Percentiles rank a stretch among this genome's conserved stretches.
These are phyloP conservation scores for Oleoguttula mirabilis DNA, from an alignment of 495 filamentous ascomycete genomes.

Conservation along the genomic window DNA sequence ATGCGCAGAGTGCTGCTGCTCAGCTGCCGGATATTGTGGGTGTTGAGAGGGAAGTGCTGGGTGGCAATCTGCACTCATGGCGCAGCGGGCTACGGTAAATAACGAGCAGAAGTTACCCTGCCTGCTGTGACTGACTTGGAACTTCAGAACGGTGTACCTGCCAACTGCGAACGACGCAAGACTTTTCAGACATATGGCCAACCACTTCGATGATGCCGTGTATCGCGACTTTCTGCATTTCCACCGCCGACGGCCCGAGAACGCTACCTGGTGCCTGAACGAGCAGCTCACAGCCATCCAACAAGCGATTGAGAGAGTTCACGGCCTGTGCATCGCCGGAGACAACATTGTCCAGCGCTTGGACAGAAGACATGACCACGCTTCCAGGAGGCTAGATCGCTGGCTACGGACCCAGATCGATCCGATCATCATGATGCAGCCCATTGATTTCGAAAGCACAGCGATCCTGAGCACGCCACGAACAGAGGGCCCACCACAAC, in stretches of 20 bases:
- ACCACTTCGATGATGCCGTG: constrained; percentile 5
- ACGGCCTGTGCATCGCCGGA: background rate
- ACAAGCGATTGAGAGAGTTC: background rate
- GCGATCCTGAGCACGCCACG: too few relatives aligned
- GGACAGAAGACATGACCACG: background rate
- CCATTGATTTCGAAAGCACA: too few relatives aligned
- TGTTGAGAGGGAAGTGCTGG: background rate
- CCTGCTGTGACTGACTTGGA: background rate
- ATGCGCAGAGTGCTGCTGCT: background rate
- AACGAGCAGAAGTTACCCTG: background rate
- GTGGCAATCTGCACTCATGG: background rate
- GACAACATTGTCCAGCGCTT: constrained; percentile 1
- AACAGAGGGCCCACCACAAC: too few relatives aligned
- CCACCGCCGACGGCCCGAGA: background rate
- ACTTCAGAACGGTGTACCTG: constrained; percentile 8
- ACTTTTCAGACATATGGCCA: constrained; percentile 2
- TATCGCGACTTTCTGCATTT: constrained; percentile 3
- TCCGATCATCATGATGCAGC: background rate
- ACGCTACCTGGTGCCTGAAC: background rate
- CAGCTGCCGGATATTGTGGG: background rate
- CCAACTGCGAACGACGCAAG: constrained; percentile 11
- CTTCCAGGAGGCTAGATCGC: background rate
- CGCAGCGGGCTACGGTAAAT: background rate
- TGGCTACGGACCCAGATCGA: too few relatives aligned
- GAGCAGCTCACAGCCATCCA: constrained; percentile 2